phyloP scores from a whole-genome alignment of 1,284 basidiomycete genomes.

The Retiboletus flavoniger region DNA sequence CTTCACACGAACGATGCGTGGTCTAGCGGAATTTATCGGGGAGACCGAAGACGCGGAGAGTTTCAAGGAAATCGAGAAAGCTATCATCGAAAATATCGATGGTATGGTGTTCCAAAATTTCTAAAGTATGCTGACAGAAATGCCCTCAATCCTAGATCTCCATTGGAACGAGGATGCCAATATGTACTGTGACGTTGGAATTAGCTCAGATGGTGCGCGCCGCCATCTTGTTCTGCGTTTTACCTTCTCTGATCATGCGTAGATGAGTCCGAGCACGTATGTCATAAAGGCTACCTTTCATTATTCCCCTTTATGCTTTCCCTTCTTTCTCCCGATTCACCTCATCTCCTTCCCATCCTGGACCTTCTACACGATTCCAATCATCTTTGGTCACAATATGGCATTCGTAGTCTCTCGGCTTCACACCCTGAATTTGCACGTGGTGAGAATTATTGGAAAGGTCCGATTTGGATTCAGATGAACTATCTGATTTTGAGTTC shows the following conservation, averaged over 20 bases:
- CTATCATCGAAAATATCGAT: constrained; percentile 83
- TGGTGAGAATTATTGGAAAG: constrained; percentile 96
- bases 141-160: constrained; percentile 55
- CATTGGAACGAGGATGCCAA: constrained; percentile 88
- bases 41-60: constrained; percentile 78
- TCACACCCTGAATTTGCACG: constrained; percentile 85
- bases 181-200: constrained; percentile 91
- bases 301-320: constrained; percentile 89
- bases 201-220: constrained; percentile 73
- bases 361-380: constrained; percentile 77
- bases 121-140: constrained; percentile 4
- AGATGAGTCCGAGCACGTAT: constrained; percentile 91
- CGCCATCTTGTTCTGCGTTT: constrained; percentile 11
- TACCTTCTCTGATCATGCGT: constrained; percentile 9
- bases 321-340: constrained; percentile 73
- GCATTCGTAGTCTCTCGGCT: constrained; percentile 82
- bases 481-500: constrained; percentile 86
- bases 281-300: constrained; percentile 90
- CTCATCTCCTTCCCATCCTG: constrained; percentile 76
- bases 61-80: constrained; percentile 74
- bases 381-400: constrained; percentile 89
- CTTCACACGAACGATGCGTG: constrained; percentile 86
- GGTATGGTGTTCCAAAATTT: constrained; percentile 45
- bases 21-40: constrained; percentile 80
- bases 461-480: constrained; percentile 96